These are phyloP conservation scores for Zea mays DNA, from an alignment of 176 grass and related monocot species.

Conservation along the genomic window DNA sequence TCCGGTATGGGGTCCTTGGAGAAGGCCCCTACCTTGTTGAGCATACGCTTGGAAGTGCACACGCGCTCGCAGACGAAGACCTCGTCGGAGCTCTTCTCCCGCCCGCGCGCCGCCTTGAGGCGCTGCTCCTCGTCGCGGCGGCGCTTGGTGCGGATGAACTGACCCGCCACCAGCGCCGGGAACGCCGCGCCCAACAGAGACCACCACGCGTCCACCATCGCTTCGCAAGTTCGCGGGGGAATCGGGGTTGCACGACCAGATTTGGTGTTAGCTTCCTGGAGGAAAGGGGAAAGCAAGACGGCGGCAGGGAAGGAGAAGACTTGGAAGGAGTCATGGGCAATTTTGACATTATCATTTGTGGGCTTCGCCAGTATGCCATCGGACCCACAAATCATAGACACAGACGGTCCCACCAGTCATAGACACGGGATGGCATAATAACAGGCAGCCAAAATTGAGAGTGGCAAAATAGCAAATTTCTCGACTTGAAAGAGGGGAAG, in stretches of 20 bases:
- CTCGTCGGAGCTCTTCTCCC: constrained; percentile 78
- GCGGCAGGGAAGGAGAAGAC: too few relatives aligned
- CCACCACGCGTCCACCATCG: constrained; percentile 77
- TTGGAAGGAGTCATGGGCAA: too few relatives aligned
- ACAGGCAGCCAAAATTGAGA: too few relatives aligned
- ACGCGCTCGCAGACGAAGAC: constrained; percentile 85
- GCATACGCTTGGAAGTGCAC: constrained; percentile 87
- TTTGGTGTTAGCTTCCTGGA: too few relatives aligned
- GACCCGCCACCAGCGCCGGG: constrained; percentile 62
- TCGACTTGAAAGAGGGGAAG: too few relatives aligned
- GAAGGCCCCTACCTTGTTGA: constrained; percentile 86
- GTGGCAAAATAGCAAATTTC: too few relatives aligned
- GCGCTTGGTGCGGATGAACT: constrained; percentile 62
- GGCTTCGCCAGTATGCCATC: too few relatives aligned
- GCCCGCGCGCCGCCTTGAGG: constrained; percentile 66
- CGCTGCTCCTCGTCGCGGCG: constrained; percentile 65
- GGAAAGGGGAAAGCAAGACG: too few relatives aligned
- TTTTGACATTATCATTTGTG: too few relatives aligned
- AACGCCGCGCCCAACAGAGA: constrained; percentile 62
- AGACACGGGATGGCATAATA: too few relatives aligned
- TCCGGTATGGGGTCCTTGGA: constrained; percentile 91
- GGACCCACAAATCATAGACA: too few relatives aligned
- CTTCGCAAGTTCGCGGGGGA: constrained; percentile 22
- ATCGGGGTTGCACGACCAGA: constrained; percentile 26
- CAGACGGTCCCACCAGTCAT: too few relatives aligned